A percentile compares a stretch with the other conserved stretches of the same genome.
phyloP scores from a whole-genome alignment of 176 grass and related monocot genomes.

The Oryza glumipatula region DNA sequence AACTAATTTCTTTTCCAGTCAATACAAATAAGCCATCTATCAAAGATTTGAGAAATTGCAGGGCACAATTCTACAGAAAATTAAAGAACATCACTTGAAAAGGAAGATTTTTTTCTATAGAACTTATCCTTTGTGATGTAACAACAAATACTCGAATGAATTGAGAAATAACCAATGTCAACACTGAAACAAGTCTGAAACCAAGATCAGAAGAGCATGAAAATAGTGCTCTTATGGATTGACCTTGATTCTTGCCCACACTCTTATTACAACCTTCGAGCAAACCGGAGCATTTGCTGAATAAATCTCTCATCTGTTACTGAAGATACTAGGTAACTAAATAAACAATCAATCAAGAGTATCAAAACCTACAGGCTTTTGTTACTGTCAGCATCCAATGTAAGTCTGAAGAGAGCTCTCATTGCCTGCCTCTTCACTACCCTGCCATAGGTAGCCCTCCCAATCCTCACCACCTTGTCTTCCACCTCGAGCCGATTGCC shows the following conservation, averaged over 20 bases:
- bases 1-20: neutral
- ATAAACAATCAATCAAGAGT: too few relatives aligned
- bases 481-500: slow-evolving; percentile 64
- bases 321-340: neutral
- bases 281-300: slow-evolving; percentile 48
- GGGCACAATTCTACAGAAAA: neutral
- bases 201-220: slow-evolving; percentile 39
- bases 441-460: slow-evolving; percentile 78
- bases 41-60: neutral
- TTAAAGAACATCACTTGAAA: neutral
- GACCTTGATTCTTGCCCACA: neutral
- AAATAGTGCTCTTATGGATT: slow-evolving; percentile 41
- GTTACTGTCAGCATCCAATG: slow-evolving; percentile 33
- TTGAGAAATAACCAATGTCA: slow-evolving; percentile 8
- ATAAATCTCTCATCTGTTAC: neutral
- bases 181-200: slow-evolving; percentile 31
- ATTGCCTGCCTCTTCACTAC: slow-evolving; percentile 83
- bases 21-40: neutral
- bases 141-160: slow-evolving; percentile 13
- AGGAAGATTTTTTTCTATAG: neutral
- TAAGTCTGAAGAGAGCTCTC: slow-evolving; percentile 60
- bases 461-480: slow-evolving; percentile 75
- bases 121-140: neutral
- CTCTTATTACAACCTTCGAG: slow-evolving; percentile 16
- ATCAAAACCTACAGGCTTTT: slow-evolving; percentile 39